A percentile compares a stretch with the other conserved stretches of the same genome.
These are phyloP conservation scores for Hypomyces perniciosus DNA, from an alignment of 2,329 filamentous ascomycete genomes.

Conservation along the genomic window DNA sequence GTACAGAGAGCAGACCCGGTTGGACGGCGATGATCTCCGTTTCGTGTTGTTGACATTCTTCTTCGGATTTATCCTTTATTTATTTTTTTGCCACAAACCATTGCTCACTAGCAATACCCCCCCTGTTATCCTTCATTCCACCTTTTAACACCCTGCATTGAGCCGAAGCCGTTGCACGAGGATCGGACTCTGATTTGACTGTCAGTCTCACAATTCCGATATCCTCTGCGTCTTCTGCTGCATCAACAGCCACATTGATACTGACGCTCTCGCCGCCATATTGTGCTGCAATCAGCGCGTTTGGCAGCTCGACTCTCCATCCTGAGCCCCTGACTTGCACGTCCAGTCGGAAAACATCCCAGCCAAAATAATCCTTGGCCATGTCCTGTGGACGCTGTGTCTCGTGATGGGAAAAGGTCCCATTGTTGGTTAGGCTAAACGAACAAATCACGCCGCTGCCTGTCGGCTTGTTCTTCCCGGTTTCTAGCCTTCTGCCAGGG, in stretches of 20 bases:
- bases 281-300: conserved; percentile 34
- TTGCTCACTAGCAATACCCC: too few relatives aligned
- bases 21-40: too few relatives aligned
- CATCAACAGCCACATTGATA: conserved; percentile 38
- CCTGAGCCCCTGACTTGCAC: conserved; percentile 38
- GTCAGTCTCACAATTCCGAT: conserved; percentile 25
- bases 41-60: too few relatives aligned
- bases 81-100: too few relatives aligned
- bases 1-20: too few relatives aligned
- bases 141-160: conserved; percentile 29
- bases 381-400: conserved; percentile 28
- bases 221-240: conserved; percentile 24
- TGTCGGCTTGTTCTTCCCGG: conserved; percentile 20
- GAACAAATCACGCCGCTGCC: conserved; percentile 36
- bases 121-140: background rate
- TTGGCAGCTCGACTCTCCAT: conserved; percentile 40
- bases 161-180: conserved; percentile 21
- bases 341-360: conserved; percentile 43
- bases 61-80: too few relatives aligned
- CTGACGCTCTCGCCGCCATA: conserved; percentile 31
- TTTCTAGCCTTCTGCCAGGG: conserved; percentile 26
- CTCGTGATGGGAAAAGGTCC: conserved; percentile 24
- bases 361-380: conserved; percentile 30
- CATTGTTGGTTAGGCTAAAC: conserved; percentile 43
- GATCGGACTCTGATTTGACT: conserved; percentile 41